phyloP scores from a whole-genome alignment of 495 filamentous ascomycete genomes.

The Podospora sp. region DNA sequence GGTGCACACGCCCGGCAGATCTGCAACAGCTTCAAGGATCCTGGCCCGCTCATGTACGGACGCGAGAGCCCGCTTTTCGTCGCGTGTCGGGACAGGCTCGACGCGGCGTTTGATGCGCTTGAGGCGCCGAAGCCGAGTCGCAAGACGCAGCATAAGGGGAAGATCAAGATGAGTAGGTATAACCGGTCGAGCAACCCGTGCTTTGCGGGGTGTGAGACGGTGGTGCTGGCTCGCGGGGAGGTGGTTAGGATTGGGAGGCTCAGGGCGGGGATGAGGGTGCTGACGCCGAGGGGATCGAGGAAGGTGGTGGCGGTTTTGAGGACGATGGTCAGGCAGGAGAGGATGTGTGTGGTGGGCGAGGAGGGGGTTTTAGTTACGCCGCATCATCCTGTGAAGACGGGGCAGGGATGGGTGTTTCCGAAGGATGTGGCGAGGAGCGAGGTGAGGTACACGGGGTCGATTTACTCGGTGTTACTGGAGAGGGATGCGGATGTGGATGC shows the following conservation, averaged over 20 bases:
- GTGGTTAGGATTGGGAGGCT: slow-evolving; percentile 30
- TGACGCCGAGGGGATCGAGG: slow-evolving; percentile 41
- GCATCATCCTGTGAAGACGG: slow-evolving; percentile 44
- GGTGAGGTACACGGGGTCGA: slow-evolving; percentile 41
- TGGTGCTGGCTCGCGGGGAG: slow-evolving; percentile 32
- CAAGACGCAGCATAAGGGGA: slow-evolving; percentile 7
- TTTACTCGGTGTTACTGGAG: slow-evolving; percentile 49
- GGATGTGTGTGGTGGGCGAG: slow-evolving; percentile 25
- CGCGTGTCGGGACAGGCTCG: slow-evolving; percentile 40
- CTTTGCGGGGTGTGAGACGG: slow-evolving; percentile 40
- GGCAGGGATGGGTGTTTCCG: slow-evolving; percentile 42
- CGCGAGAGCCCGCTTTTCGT: slow-evolving; percentile 39
- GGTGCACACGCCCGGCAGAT: slow-evolving; percentile 47
- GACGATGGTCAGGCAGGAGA: slow-evolving; percentile 31
- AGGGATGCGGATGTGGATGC: slow-evolving; percentile 39
- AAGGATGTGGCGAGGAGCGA: slow-evolving; percentile 22
- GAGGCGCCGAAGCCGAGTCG: slow-evolving; percentile 40
- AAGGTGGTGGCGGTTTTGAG: slow-evolving; percentile 42
- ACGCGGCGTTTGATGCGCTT: slow-evolving; percentile 42
- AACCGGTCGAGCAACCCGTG: slow-evolving; percentile 35
- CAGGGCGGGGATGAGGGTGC: slow-evolving; percentile 37
- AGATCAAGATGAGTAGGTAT: slow-evolving; percentile 36
- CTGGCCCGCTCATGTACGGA: slow-evolving; percentile 48
- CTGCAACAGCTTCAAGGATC: slow-evolving; percentile 52
- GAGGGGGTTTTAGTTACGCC: slow-evolving; percentile 39